Base-by-base conservation (phyloP, 805 yeast genomes). In the Blastobotrys robertii region DNA sequence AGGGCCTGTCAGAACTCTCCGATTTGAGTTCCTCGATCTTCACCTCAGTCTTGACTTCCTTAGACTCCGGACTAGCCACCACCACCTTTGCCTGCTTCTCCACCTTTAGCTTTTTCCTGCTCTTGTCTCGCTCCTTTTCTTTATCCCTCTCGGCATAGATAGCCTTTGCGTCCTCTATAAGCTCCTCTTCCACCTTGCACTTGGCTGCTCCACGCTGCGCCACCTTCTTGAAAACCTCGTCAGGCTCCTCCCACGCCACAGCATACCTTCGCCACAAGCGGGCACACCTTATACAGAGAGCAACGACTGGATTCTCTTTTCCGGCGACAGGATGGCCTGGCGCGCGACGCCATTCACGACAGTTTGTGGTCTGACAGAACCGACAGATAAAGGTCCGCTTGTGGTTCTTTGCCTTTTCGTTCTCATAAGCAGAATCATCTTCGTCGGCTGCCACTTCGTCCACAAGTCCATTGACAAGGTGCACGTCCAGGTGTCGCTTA, bases 231-330 rank as follows among this genome's bases (percentile, higher is more conserved):
- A 77, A 61, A 0, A 84, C 77, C 42, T 79, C 86, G 16, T 63
- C 51, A 0, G 95, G 95, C 30, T 76, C 77, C 50, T 80, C 85
- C 97, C 97, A 92, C 8, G 68, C 69, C 0, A 84, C 79, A 0
- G 87, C 96, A 60, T 90, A 90, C 33, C 94, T 66, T 59, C 95
- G 72, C 97, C 97, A 90, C 25, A 92, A 57, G 45, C 83, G 71
- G 0, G 96, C 95, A 66, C 98, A 90, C 42, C 97, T 68, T 25
- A 72, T 63, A 59, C 98, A 90, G 10, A 90, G 64, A 0, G 87
- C 96, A 11, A 68, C 61, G 1, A 77, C 63, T 1, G 64, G 53
- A 4, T 64, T 56, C 8, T 56, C 51, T 1, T 52, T 63, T 3
- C 63, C 59, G 9, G 69, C 67, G 3, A 61, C 60, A 2, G 68